Evolutionary conservation across 805 yeast species (phyloP).

Genomic region (Wickerhamomyces queroliae): DNA sequence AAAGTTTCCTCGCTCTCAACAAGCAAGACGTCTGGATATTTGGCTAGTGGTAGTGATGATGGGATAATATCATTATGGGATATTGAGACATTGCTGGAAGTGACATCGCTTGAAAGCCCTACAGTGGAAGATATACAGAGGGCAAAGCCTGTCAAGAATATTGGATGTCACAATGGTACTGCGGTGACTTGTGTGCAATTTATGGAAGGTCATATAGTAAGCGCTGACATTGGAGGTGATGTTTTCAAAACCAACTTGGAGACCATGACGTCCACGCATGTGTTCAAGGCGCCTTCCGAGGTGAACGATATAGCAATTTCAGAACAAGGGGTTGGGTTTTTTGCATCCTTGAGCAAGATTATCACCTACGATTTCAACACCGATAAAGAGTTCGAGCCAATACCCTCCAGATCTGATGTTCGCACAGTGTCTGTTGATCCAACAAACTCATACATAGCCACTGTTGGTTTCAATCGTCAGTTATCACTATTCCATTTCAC

Average conservation of each 20-base stretch:
- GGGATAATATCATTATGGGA: slow-evolving; percentile 17
- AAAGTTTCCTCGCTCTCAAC: slow-evolving; percentile 9
- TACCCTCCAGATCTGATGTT: slow-evolving; percentile 16
- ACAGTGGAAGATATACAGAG: slow-evolving; percentile 1
- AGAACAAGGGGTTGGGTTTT: slow-evolving; percentile 6
- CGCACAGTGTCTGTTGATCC: slow-evolving; percentile 19
- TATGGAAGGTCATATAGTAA: slow-evolving; percentile 1
- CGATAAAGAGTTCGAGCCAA: slow-evolving; percentile 8
- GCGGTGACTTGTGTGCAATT: slow-evolving; percentile 7
- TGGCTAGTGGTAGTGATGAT: slow-evolving; percentile 9
- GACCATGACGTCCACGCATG: neutral
- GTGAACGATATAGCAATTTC: slow-evolving; percentile 14
- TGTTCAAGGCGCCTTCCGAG: slow-evolving; percentile 7
- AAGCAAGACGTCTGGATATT: slow-evolving; percentile 1
- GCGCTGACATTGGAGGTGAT: slow-evolving; percentile 12
- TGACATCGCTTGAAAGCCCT: slow-evolving; percentile 8
- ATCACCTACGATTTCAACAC: slow-evolving; percentile 7
- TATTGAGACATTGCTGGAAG: slow-evolving; percentile 4
- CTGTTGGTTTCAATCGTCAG: slow-evolving; percentile 19
- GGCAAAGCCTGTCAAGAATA: slow-evolving; percentile 2
- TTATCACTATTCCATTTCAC: slow-evolving; percentile 15
- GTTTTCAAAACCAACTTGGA: slow-evolving; percentile 7
- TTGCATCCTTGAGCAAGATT: slow-evolving; percentile 14
- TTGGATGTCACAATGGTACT: slow-evolving; percentile 3
- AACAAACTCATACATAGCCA: slow-evolving; percentile 13